These are phyloP conservation scores for Xylaria grammica DNA, from an alignment of 495 filamentous ascomycete genomes.

Conservation along the genomic window DNA sequence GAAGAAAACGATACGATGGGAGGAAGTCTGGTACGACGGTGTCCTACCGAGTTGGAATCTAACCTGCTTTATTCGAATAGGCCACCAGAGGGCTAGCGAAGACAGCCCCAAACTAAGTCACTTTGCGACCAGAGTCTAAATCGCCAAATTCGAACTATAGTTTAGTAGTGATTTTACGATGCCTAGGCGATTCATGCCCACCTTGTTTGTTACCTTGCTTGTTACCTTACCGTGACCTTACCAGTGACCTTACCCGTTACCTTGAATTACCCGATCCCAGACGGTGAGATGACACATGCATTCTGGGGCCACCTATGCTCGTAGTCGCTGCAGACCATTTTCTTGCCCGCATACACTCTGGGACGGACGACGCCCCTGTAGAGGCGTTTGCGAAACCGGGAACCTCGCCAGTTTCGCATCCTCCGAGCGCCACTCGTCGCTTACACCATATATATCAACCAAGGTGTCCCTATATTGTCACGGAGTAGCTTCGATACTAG, in stretches of 20 bases:
- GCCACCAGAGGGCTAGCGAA: background rate
- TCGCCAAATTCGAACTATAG: background rate
- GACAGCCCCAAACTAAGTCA: background rate
- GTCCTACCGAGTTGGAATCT: background rate
- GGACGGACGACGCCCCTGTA: background rate
- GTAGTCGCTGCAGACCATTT: too few species aligned
- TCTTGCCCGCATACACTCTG: background rate
- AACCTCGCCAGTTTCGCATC: background rate
- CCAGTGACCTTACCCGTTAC: background rate
- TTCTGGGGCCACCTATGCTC: background rate
- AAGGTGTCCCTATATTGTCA: too few species aligned
- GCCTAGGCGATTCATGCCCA: background rate
- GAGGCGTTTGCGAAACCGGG: background rate
- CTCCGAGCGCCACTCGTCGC: background rate
- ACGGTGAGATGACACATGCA: too few species aligned
- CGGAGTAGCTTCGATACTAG: background rate
- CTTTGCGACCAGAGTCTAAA: conserved; percentile 5
- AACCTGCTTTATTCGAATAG: background rate
- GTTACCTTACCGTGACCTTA: background rate
- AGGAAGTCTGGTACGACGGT: background rate
- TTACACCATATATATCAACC: background rate
- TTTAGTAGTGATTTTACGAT: background rate
- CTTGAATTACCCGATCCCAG: too few species aligned
- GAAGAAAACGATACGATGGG: background rate
- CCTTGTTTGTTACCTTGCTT: background rate